Conservation (phyloP, 345 rosid genomes). For the Populus simonii region DNA sequence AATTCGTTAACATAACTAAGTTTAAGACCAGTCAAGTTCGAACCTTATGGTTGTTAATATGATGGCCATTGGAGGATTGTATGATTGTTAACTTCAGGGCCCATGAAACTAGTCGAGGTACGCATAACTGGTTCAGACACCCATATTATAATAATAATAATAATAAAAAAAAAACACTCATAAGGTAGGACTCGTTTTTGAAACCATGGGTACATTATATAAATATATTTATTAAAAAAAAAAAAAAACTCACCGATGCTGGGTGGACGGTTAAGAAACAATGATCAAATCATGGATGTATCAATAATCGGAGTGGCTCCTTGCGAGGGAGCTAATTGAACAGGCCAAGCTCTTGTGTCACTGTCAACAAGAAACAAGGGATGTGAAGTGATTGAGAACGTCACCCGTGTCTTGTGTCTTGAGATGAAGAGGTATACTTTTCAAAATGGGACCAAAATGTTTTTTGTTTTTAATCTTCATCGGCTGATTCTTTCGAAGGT, state of each 20-base stretch:
- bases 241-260: not conserved
- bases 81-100: no score
- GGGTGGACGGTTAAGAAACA: not conserved
- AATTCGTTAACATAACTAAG: no score
- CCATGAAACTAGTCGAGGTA: no score
- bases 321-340: not conserved
- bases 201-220: no score
- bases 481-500: conserved; percentile 7
- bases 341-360: not conserved
- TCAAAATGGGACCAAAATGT: conserved; percentile 1
- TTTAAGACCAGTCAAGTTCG: no score
- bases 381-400: not conserved
- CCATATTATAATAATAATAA: no score
- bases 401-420: not conserved
- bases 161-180: no score
- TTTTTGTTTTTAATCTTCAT: not conserved
- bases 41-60: no score
- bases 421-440: not conserved
- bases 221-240: no score
- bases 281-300: not conserved
- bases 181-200: no score
- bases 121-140: no score
- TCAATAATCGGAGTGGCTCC: conserved; percentile 1
- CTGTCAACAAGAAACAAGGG: not conserved
- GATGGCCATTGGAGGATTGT: no score